phyloP scores from a whole-genome alignment of 768 basidiomycete species.

The Gloeopeniophorella convolvens region DNA sequence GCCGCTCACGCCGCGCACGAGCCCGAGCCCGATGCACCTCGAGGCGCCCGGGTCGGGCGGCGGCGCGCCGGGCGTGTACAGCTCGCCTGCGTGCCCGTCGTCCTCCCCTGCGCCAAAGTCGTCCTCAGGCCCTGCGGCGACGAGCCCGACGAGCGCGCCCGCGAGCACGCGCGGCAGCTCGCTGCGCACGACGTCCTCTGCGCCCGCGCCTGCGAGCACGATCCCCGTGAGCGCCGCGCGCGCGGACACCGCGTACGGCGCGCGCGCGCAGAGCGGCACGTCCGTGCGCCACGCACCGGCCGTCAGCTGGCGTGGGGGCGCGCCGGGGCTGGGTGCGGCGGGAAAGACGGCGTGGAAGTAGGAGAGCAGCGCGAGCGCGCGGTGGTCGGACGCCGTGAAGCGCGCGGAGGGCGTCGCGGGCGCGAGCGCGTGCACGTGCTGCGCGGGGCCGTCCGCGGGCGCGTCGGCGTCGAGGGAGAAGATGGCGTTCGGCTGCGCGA shows the following conservation, averaged over 20 bases:
- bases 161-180: conserved; percentile 73
- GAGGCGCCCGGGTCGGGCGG: conserved; percentile 56
- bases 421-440: conserved; percentile 40
- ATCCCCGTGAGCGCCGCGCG: conserved; percentile 52
- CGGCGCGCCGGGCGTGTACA: conserved; percentile 52
- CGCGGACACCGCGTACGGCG: conserved; percentile 69
- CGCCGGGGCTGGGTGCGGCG: conserved; percentile 23
- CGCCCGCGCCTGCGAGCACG: conserved; percentile 63
- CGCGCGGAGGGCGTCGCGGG: conserved; percentile 37
- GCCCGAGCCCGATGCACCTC: conserved; percentile 65
- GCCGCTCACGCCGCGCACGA: conserved; percentile 48
- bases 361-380: conserved; percentile 62
- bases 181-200: conserved; percentile 67
- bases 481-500: conserved; percentile 52
- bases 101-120: conserved; percentile 25
- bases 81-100: conserved; percentile 25
- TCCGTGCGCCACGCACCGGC: conserved; percentile 58
- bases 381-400: conserved; percentile 61
- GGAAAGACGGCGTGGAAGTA: conserved; percentile 61
- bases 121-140: conserved; percentile 43
- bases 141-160: conserved; percentile 72
- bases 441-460: not conserved
- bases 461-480: conserved; percentile 39
- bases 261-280: conserved; percentile 57
- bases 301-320: conserved; percentile 23